Base-by-base conservation (phyloP, 805 yeast genomes). In the Grigorovia transvaalensis region DNA sequence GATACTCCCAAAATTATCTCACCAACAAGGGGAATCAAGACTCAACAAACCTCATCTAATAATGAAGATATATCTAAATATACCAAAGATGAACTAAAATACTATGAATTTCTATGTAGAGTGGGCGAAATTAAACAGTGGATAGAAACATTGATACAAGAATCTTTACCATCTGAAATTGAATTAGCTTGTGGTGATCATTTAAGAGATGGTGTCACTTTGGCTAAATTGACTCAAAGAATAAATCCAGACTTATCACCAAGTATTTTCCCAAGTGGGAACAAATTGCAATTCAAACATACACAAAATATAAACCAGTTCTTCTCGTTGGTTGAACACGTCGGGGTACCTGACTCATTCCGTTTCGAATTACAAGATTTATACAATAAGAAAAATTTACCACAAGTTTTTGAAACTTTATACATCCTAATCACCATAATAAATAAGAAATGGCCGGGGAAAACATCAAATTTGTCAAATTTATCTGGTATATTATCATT, bases 291-390 rank as follows among this genome's bases (percentile, higher is more conserved):
- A 64, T 93, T 88, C 72, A 81, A 85, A 55, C 96, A 88, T 66
- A 88, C 96, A 0, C 97, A 93, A 63, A 93, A 93, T 64, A 91
- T 93, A 63, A 88, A 88, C 59, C 74, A 81, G 20, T 90, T 91
- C 65, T 84, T 91, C 64, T 73, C 76, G 19, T 78, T 91, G 51
- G 72, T 88, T 33, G 83, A 79, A 51, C 78, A 73, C 53, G 75
- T 88, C 54, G 82, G 79, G 29, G 81, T 93, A 57, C 99, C 98
- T 0, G 90, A 87, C 52, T 75, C 89, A 51, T 93, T 90, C 66
- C 77, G 85, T 48, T 93, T 93, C 64, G 99, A 91, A 65, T 77
- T 90, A 53, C 89, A 96, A 3, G 99, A 93, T 67, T 74, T 93
- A 41, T 93, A 89, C 68, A 97, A 93, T 63, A 84, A 84, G 62